These are phyloP conservation scores for Nemania serpens DNA, from an alignment of 2,329 filamentous ascomycete genomes.

Conservation along the genomic window DNA sequence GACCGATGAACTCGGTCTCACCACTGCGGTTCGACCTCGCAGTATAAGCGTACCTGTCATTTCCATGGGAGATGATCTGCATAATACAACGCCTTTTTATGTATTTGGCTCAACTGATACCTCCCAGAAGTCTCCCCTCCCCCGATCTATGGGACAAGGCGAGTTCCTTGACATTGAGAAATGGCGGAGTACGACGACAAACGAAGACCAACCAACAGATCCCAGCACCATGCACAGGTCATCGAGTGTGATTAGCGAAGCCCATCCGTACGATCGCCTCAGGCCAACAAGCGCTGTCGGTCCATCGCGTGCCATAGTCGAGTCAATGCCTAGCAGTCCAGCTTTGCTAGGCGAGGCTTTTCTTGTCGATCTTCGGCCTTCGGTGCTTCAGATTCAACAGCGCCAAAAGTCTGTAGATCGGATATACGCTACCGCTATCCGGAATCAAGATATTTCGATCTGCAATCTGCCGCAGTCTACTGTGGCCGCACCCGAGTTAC, in stretches of 20 bases:
- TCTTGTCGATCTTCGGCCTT: conserved; percentile 35
- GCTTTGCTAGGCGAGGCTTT: conserved; percentile 37
- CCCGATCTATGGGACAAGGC: conserved; percentile 7
- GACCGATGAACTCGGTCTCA: conserved; percentile 54
- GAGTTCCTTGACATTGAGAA: conserved; percentile 21
- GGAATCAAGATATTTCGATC: conserved; percentile 36
- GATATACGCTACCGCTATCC: conserved; percentile 32
- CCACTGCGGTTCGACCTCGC: conserved; percentile 46
- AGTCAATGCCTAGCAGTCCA: conserved; percentile 35
- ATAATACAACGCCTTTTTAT: conserved; percentile 53
- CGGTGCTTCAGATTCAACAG: conserved; percentile 24
- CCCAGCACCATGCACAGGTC: conserved; percentile 13
- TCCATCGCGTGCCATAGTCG: conserved; percentile 28
- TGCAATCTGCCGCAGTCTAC: conserved; percentile 27
- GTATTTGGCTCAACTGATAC: conserved; percentile 48
- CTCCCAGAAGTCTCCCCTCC: conserved; percentile 5
- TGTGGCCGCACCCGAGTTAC: conserved; percentile 1
- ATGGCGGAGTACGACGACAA: conserved; percentile 17
- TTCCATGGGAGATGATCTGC: conserved; percentile 49
- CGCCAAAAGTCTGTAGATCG: conserved; percentile 35
- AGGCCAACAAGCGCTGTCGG: conserved; percentile 29
- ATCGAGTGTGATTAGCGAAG: conserved; percentile 20
- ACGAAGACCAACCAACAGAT: conserved; percentile 16
- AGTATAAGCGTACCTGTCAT: conserved; percentile 58
- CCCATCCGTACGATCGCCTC: conserved; percentile 12